Percentiles rank a stretch among this genome's conserved stretches.
Conservation (phyloP, 257 asterid species). For the Lycium barbarum region DNA sequence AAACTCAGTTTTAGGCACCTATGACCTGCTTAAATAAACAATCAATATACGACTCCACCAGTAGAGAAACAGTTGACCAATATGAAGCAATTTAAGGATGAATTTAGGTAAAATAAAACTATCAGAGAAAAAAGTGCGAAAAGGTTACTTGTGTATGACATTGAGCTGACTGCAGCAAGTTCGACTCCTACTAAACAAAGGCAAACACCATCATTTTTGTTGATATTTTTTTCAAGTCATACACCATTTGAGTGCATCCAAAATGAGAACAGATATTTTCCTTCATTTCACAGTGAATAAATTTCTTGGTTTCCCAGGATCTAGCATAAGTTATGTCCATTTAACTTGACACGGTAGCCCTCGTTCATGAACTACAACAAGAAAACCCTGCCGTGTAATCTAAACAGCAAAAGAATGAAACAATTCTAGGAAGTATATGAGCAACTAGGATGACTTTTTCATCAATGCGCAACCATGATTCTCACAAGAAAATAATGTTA, state of each 20-base stretch:
- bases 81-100: not conserved
- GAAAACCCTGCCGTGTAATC: not conserved
- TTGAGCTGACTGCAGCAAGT: not conserved
- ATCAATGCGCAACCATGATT: not conserved
- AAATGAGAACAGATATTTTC: not conserved
- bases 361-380: not conserved
- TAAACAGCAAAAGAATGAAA: slow-evolving; percentile 10
- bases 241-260: not conserved
- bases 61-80: not conserved
- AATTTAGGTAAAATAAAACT: not conserved
- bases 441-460: not conserved
- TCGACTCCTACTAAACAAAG: not conserved
- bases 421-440: not conserved
- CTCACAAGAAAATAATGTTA: slow-evolving; percentile 1
- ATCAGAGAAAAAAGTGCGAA: not conserved
- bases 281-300: not conserved
- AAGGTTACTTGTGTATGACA: not conserved
- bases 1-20: not conserved
- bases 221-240: not conserved
- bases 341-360: not conserved
- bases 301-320: not conserved
- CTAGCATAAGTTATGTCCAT: not conserved
- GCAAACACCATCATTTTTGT: not conserved
- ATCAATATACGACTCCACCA: not conserved
- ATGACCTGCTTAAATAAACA: not conserved